A percentile compares a stretch with the other conserved stretches of the same genome.
Conservation (phyloP, 805 yeast species). For the Starmerella khaoyaiensis region DNA sequence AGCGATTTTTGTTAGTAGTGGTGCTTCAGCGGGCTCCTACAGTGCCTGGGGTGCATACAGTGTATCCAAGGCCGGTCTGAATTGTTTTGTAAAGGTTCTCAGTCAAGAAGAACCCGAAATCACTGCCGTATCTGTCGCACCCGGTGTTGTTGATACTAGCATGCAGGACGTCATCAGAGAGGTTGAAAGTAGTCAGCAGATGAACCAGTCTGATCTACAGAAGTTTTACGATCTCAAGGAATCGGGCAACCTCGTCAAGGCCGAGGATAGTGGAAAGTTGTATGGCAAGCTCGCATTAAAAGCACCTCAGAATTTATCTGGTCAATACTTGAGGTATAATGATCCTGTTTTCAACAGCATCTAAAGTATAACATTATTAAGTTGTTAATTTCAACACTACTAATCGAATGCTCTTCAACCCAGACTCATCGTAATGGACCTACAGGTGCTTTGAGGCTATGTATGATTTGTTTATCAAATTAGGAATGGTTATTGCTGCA, state of each 20-base stretch:
- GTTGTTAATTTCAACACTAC: too few relatives aligned
- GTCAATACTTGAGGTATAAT: slow-evolving; percentile 49
- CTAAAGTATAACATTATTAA: background rate
- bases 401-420: too few relatives aligned
- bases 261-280: slow-evolving; percentile 59
- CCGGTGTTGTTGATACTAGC: slow-evolving; percentile 84
- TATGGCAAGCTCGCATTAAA: slow-evolving; percentile 59
- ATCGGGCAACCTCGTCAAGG: slow-evolving; percentile 46
- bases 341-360: slow-evolving; percentile 8
- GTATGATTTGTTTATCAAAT: too few relatives aligned
- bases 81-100: slow-evolving; percentile 55
- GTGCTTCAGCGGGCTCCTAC: slow-evolving; percentile 56
- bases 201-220: slow-evolving; percentile 47
- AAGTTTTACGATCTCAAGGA: slow-evolving; percentile 53
- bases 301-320: slow-evolving; percentile 45
- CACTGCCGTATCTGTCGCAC: slow-evolving; percentile 64
- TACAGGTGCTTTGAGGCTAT: too few relatives aligned
- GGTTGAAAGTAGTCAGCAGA: slow-evolving; percentile 38
- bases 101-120: slow-evolving; percentile 52
- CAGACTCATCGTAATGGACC: too few relatives aligned
- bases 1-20: slow-evolving; percentile 74
- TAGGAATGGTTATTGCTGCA: too few relatives aligned
- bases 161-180: slow-evolving; percentile 80
- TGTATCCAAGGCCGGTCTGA: slow-evolving; percentile 79
- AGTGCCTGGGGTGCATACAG: slow-evolving; percentile 89